These are phyloP conservation scores for Colletotrichum cordylinicola DNA, from an alignment of 2,329 filamentous ascomycete genomes.

Conservation along the genomic window DNA sequence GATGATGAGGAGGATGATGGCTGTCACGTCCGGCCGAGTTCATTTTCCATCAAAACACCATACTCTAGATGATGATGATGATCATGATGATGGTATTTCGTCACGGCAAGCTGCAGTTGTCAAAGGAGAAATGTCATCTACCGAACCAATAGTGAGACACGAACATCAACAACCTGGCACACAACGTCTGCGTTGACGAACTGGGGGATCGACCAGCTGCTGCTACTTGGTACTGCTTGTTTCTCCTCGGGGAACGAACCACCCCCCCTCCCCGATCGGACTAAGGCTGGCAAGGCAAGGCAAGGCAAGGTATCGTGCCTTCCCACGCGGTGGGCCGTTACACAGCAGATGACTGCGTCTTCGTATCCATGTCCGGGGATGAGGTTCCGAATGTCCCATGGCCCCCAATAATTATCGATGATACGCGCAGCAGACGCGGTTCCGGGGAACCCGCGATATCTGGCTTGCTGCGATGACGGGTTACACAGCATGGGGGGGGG, in stretches of 20 bases:
- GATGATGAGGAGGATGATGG: background rate
- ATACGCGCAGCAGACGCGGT: background rate
- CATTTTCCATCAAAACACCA: background rate
- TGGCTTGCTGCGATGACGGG: background rate
- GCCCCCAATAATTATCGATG: background rate
- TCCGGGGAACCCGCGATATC: conserved; percentile 13
- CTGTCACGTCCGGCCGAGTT: background rate
- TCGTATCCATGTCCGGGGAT: background rate
- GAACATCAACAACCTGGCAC: background rate
- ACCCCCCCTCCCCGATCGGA: background rate
- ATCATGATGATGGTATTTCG: background rate
- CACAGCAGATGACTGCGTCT: conserved; percentile 16
- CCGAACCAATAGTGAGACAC: conserved; percentile 3
- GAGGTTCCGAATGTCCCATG: background rate
- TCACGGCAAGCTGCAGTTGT: background rate
- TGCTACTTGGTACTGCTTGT: background rate
- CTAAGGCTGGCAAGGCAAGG: background rate
- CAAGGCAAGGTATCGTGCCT: background rate
- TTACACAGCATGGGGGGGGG: conserved; percentile 12
- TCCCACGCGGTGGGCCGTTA: background rate
- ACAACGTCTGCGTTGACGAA: background rate
- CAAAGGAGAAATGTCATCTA: background rate
- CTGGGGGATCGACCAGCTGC: conserved; percentile 5
- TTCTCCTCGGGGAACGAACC: background rate
- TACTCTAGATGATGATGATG: background rate